Conservation (phyloP, 441 rosid genomes). For the Erodium texanum region DNA sequence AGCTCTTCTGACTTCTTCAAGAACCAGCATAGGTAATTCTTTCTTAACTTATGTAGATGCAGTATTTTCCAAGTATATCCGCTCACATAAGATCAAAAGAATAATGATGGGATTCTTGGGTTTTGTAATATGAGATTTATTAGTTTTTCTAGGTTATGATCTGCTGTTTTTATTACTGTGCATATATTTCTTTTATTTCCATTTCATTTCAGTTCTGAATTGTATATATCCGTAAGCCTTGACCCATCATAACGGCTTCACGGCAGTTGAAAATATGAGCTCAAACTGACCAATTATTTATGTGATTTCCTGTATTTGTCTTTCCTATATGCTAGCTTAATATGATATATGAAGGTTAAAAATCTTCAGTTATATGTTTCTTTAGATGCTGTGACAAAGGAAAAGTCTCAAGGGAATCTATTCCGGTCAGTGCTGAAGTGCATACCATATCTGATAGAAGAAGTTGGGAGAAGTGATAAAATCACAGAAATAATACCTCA, state of each 20-base stretch:
- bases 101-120: no score
- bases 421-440: conserved; percentile 93
- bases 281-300: neutral
- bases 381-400: conserved; percentile 94
- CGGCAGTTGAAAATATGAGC: neutral
- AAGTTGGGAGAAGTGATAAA: conserved; percentile 97
- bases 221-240: neutral
- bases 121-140: no score
- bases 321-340: neutral
- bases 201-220: no score
- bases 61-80: conserved; percentile 7
- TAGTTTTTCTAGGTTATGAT: no score
- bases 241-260: neutral
- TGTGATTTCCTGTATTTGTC: no score
- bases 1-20: conserved; percentile 91
- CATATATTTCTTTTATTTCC: no score
- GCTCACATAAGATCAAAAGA: conserved; percentile 4
- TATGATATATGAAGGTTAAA: neutral
- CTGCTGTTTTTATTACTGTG: no score
- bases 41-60: neutral
- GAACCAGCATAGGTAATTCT: conserved; percentile 68
- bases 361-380: conserved; percentile 18
- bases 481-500: conserved; percentile 98
- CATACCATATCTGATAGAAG: conserved; percentile 92
- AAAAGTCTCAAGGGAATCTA: conserved; percentile 93